Percentiles rank a stretch among this genome's conserved stretches.
Conservation (phyloP, 2,329 filamentous ascomycete genomes). For the Exophiala spinifera region DNA sequence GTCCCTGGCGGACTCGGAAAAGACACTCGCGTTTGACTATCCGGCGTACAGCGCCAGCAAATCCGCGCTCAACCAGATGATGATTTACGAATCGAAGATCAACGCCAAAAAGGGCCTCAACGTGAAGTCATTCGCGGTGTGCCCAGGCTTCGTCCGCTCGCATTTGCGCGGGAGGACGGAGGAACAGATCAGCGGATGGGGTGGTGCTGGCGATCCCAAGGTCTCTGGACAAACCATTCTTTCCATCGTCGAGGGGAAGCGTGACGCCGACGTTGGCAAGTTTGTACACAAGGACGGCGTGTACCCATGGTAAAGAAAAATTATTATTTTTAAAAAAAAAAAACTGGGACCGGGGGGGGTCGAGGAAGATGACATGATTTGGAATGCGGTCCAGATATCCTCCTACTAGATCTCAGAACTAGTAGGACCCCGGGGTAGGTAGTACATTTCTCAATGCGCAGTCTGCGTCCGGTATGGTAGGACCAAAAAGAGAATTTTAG, state of each 20-base stretch:
- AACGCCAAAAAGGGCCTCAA: constrained; percentile 47
- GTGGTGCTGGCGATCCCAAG: constrained; percentile 24
- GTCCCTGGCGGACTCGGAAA: constrained; percentile 30
- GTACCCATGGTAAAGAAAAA: constrained; percentile 28
- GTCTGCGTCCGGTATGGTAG: too few species aligned
- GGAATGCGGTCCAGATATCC: too few species aligned
- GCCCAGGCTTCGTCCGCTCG: constrained; percentile 49
- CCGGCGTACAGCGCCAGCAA: constrained; percentile 42
- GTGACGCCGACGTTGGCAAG: constrained; percentile 33
- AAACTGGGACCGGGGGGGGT: neutral
- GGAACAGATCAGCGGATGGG: constrained; percentile 32
- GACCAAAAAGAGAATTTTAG: too few species aligned
- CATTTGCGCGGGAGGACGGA: constrained; percentile 37
- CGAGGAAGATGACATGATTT: too few species aligned
- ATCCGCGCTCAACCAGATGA: constrained; percentile 44
- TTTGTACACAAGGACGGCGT: constrained; percentile 32
- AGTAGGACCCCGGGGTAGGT: too few species aligned
- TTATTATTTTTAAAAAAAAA: too few species aligned
- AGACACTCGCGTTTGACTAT: constrained; percentile 13
- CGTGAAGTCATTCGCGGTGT: constrained; percentile 40
- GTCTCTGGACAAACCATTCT: constrained; percentile 28
- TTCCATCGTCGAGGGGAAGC: constrained; percentile 27
- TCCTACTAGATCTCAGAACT: too few species aligned
- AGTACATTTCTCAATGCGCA: too few species aligned
- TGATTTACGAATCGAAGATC: constrained; percentile 30